Evolutionary conservation across 257 asterid species (phyloP), one percentile per base, ranked within the genome.

Genomic region (Solanum okadae): DNA sequence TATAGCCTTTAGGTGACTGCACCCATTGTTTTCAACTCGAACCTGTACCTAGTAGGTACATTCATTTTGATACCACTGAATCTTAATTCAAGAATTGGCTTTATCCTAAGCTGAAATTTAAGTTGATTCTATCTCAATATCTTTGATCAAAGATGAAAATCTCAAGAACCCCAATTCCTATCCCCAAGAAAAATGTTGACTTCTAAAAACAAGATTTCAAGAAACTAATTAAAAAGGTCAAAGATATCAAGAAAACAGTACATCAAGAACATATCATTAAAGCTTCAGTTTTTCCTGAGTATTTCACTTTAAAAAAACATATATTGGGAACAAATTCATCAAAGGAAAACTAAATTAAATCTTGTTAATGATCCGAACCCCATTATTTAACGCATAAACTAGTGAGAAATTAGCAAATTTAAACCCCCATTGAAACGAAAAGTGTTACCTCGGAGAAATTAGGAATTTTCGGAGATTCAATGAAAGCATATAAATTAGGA

Each of bases 401-500:
- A 65, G 72, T 38, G 59, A 42, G 34, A 38, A 77, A 77, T n/a
- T n/a, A 18, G 6, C 59, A 77, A 75, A 75, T 72, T 72, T 70
- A 8, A 70, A 70, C 20, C 8, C 12, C 38, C 38, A 31, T 72
- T 37, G 37, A 29, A 70, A n/a, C 5, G 6, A 79, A 25, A 92
- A 87, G 87, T 89, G 89, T 63, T 49, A 93, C 94, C 94, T 86
- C 31, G 85, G 87, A 8, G 85, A 56, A 89, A 87, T 61, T 59
- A 33, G 90, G 79, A 90, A 78, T 52, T 78, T 76, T 31, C 3
- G 91, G 38, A 61, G 84, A 88, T 33, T 72, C 88, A n/a, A 65
- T 46, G 89, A 88, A 67, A 87, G 89, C 92, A 90, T 89, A 73
- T 40, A 59, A 20, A 59, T 59, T 59, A 59, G 67, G 2, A 20